Percentiles rank a stretch among this genome's conserved stretches.
These are phyloP conservation scores for Candida nanaspora DNA, from an alignment of 805 yeast species.

Conservation along the genomic window DNA sequence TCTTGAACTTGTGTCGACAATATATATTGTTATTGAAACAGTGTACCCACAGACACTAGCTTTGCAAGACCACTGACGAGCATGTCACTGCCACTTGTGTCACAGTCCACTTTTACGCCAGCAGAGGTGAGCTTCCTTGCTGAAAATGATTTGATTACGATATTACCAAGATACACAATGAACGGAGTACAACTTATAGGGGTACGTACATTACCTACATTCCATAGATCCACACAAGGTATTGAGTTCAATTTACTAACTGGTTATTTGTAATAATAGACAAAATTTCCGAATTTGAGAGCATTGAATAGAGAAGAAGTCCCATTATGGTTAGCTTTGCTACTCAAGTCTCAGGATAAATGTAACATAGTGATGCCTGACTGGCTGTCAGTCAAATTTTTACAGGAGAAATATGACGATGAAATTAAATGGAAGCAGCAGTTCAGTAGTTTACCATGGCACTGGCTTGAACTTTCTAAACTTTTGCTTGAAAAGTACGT, in stretches of 20 bases:
- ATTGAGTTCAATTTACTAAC: neutral
- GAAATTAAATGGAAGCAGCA: constrained; percentile 51
- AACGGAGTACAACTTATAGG: constrained; percentile 61
- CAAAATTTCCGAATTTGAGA: constrained; percentile 47
- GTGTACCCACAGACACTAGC: no score
- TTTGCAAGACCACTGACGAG: neutral
- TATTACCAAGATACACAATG: constrained; percentile 74
- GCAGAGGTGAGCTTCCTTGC: constrained; percentile 79
- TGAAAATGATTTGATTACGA: constrained; percentile 66
- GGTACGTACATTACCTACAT: constrained; percentile 26
- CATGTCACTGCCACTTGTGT: constrained; percentile 59
- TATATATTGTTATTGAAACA: no score
- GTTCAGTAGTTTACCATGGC: constrained; percentile 73
- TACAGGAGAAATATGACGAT: constrained; percentile 55
- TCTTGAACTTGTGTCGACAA: no score
- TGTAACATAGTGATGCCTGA: constrained; percentile 81
- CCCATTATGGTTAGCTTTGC: constrained; percentile 83
- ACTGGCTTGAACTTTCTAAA: constrained; percentile 81
- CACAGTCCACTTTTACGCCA: constrained; percentile 56
- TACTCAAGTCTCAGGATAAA: constrained; percentile 76
- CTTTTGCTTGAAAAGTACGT: constrained; percentile 41
- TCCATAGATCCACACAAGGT: neutral
- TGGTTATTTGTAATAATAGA: no score
- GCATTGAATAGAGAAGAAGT: constrained; percentile 66
- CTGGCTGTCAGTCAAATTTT: constrained; percentile 59